phyloP scores from a whole-genome alignment of 2,329 filamentous ascomycete genomes.

The Fusarium tricinctum region DNA sequence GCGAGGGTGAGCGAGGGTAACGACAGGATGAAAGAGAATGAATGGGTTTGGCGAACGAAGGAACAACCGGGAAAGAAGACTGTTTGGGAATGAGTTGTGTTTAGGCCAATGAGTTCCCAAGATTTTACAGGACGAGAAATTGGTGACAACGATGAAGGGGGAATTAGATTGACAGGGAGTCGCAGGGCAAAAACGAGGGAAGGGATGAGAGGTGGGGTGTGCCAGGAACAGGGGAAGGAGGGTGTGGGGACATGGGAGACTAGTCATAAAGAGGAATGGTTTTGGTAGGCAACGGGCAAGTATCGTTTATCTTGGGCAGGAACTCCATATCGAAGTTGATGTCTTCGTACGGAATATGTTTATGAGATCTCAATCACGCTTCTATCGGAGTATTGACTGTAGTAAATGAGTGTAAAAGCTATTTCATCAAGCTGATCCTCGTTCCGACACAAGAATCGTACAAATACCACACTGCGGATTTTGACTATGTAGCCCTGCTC shows the following conservation, averaged over 20 bases:
- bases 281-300: conserved; percentile 22
- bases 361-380: neutral
- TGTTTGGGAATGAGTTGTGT: conserved; percentile 36
- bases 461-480: conserved; percentile 3
- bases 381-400: neutral
- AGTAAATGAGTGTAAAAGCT: neutral
- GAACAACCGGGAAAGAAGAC: conserved; percentile 28
- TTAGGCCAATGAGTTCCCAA: conserved; percentile 36
- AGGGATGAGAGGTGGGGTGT: conserved; percentile 44
- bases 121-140: conserved; percentile 49
- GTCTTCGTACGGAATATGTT: neutral
- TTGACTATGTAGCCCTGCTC: conserved; percentile 35
- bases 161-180: conserved; percentile 46
- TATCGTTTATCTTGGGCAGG: conserved; percentile 15
- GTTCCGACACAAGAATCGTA: neutral
- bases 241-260: conserved; percentile 33
- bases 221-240: conserved; percentile 29
- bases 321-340: neutral
- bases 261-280: conserved; percentile 35
- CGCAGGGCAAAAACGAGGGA: conserved; percentile 29
- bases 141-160: conserved; percentile 49
- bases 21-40: conserved; percentile 32
- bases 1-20: conserved; percentile 31
- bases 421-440: neutral
- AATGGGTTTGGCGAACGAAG: conserved; percentile 35